Base-by-base conservation (phyloP, 495 filamentous ascomycete species). In the Tuber melanosporum region DNA sequence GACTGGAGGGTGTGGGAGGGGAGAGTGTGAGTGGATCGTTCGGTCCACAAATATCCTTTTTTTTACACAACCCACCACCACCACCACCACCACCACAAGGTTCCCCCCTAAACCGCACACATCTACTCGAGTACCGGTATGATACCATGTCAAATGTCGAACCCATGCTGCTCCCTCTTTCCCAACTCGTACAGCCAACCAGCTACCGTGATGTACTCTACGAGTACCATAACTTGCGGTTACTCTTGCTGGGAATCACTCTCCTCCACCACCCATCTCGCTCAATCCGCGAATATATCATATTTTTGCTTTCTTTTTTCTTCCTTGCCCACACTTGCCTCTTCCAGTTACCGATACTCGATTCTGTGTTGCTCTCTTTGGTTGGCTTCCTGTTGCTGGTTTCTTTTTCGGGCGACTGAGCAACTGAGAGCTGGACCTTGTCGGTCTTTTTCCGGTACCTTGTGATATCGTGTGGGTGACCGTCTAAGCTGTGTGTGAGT, bases 1-100 rank as follows among this genome's bases (percentile, higher is more conserved):
- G 0, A 15, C 4, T 12, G 17, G 57, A 36, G 57, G 57, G 57
- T 66, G 57, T 66, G 57, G n/a, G 72, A 57, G 47, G 72, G 45
- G 36, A 41, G 52, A 3, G 22, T 74, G 73, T 75, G 74, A 78
- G 78, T 80, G 78, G 78, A 80, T 80, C 73, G 78, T 80, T 80
- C 78, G 77, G 78, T 80, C 78, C 77, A 79, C 57, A 66, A 66
- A 66, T 66, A 66, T 66, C 57, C 57, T 66, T 36, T 62, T 32
- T 66, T 36, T 66, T 36, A 32, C 57, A 66, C 57, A 66, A 66
- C 57, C 57, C 26, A 36, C 57, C 57, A 36, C 26, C 7, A 19
- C 14, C 46, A 49, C 46, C 47, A 49, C 4, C 19, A 9, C 49
- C 0, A 32, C 32, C n/a, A n/a, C n/a, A n/a, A 22, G 3, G 39